Base-by-base conservation (phyloP, 176 grass and related monocot genomes). In the Phragmites australis region DNA sequence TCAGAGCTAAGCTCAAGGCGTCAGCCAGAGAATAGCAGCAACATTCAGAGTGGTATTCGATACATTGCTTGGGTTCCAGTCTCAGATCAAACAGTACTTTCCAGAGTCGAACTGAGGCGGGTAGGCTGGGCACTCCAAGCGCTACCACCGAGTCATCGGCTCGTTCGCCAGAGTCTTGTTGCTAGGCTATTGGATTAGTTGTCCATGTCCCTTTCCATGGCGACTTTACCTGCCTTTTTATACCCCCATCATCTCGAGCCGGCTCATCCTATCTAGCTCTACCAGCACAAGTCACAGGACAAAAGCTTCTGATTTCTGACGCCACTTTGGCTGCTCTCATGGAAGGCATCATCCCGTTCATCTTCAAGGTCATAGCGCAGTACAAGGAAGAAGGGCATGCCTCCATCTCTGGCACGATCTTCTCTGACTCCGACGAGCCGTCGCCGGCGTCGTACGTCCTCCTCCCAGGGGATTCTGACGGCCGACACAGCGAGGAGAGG, bases 271-370 rank as follows among this genome's bases (percentile, higher is more conserved):
- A 52, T 32, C 61, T 3, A 59, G 19, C 72, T 62, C 82, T 31
- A 48, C 2, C 11, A 5, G 2, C 55, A 56, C 51, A 45, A 26
- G 18, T 55, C 42, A 54, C 67, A 16, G 58, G 25, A 14, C 32
- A 34, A 44, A 57, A 57, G n/a, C 31, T 55, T 56, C 78, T 41
- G 52, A 52, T 86, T 63, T 60, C 72, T 81, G 31, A 43, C 60
- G 47, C 45, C 41, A 18, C 30, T 58, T 3, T 41, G 42, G 65
- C 68, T 31, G 15, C 61, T 70, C 65, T 16, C 39, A 93, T 93
- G 91, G 91, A 93, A 75, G 91, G 87, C 74, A 45, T 94, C 77
- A 89, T 94, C 55, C 92, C 92, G 25, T 89, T 91, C 75, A 70
- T 94, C 77, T 87, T 89, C 29, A 94, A 81, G 83, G 89, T 78